phyloP scores from a whole-genome alignment of 441 rosid genomes.

The Hura crepitans region DNA sequence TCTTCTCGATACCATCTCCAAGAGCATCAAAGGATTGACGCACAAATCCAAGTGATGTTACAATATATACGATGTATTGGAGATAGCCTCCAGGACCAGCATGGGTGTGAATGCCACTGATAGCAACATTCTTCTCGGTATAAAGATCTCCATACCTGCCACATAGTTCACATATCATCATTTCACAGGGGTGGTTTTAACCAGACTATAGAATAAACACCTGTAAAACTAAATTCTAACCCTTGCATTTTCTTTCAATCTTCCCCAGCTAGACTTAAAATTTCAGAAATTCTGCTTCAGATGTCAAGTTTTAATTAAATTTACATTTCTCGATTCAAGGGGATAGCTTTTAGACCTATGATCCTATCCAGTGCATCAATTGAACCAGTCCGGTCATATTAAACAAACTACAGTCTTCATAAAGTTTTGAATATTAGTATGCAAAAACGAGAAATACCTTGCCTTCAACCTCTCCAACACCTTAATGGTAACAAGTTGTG shows the following conservation, averaged over 20 bases:
- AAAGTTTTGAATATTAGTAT: neutral
- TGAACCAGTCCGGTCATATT: neutral
- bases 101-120: constrained; percentile 92
- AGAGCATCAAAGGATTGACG: constrained; percentile 86
- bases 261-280: neutral
- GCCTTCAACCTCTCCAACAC: constrained; percentile 85
- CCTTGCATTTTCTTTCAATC: neutral
- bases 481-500: constrained; percentile 84
- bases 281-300: neutral
- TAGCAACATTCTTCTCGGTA: constrained; percentile 77
- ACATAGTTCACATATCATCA: constrained; percentile 20
- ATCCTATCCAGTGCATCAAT: neutral
- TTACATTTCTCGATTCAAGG: neutral
- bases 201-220: neutral
- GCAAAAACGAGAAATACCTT: constrained; percentile 42
- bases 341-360: neutral
- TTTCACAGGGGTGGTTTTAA: neutral
- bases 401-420: neutral
- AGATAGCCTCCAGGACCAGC: constrained; percentile 97
- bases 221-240: neutral
- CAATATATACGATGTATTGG: constrained; percentile 73
- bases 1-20: constrained; percentile 89
- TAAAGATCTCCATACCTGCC: constrained; percentile 80
- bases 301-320: neutral
- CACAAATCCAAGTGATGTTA: constrained; percentile 91